phyloP scores from a whole-genome alignment of 441 rosid genomes.

The Lepidium campestre region DNA sequence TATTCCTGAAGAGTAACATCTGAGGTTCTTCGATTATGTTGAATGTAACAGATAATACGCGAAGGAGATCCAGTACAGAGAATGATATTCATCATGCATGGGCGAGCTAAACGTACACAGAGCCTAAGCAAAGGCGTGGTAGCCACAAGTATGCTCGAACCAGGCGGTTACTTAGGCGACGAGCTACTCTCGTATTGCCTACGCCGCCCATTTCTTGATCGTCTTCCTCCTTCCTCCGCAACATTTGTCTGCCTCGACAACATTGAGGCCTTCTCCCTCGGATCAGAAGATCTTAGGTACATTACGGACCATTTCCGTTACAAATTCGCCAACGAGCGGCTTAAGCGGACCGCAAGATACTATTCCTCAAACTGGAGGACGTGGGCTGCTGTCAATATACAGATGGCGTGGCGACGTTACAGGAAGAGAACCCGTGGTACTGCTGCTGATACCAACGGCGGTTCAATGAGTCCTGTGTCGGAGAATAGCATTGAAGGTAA shows the following conservation, averaged over 20 bases:
- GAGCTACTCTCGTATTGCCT: conserved; percentile 63
- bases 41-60: conserved; percentile 40
- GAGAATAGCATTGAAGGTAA: conserved; percentile 26
- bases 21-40: background rate
- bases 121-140: conserved; percentile 48
- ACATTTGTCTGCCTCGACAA: conserved; percentile 41
- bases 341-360: conserved; percentile 50
- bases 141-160: conserved; percentile 42
- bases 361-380: conserved; percentile 62
- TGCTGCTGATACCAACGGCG: conserved; percentile 18
- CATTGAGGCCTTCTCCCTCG: conserved; percentile 43
- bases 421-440: conserved; percentile 32
- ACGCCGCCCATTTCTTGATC: conserved; percentile 50
- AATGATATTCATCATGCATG: conserved; percentile 48
- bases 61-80: conserved; percentile 66
- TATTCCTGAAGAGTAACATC: background rate
- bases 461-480: conserved; percentile 28
- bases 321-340: conserved; percentile 39
- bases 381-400: conserved; percentile 64
- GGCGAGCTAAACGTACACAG: conserved; percentile 41
- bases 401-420: conserved; percentile 50
- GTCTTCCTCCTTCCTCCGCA: conserved; percentile 56
- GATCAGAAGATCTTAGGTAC: conserved; percentile 41
- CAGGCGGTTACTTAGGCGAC: conserved; percentile 60
- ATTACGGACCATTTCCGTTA: conserved; percentile 57